Percentiles rank a stretch among this genome's conserved stretches.
Evolutionary conservation across 2,329 filamentous ascomycete species (phyloP).

Genomic region (Cordyceps cicadae): DNA sequence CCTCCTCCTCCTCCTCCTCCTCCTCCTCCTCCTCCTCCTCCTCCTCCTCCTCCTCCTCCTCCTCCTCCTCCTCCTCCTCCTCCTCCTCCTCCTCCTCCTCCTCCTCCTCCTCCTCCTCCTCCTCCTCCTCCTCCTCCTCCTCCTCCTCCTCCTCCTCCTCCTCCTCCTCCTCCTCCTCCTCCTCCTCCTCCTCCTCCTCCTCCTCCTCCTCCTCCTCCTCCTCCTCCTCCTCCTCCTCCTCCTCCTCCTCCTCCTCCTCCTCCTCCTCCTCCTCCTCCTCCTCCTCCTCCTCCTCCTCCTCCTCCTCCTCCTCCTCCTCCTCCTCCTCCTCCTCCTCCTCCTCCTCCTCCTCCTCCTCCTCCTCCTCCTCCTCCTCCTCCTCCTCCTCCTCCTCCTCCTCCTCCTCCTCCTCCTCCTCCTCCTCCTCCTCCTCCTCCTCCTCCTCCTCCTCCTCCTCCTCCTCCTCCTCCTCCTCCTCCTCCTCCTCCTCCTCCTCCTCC

Average conservation of each 20-base stretch:
- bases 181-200: constrained; percentile 38
- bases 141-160: constrained; percentile 37
- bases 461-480: constrained; percentile 51
- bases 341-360: constrained; percentile 49
- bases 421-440: constrained; percentile 50
- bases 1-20: constrained; percentile 35
- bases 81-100: constrained; percentile 36
- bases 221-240: constrained; percentile 36
- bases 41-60: constrained; percentile 27
- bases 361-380: constrained; percentile 49
- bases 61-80: constrained; percentile 37
- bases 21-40: constrained; percentile 38
- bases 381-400: constrained; percentile 51
- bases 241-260: constrained; percentile 34
- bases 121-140: constrained; percentile 27
- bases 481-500: constrained; percentile 47
- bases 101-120: constrained; percentile 38
- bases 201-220: constrained; percentile 29
- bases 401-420: constrained; percentile 50
- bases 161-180: constrained; percentile 34
- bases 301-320: constrained; percentile 49
- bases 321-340: constrained; percentile 51
- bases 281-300: constrained; percentile 51
- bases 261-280: constrained; percentile 54
- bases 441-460: constrained; percentile 51